Percentiles rank a stretch among this genome's conserved stretches.
Evolutionary conservation across 306 rosid species (phyloP).

Genomic region (Adenanthera pavonina): DNA sequence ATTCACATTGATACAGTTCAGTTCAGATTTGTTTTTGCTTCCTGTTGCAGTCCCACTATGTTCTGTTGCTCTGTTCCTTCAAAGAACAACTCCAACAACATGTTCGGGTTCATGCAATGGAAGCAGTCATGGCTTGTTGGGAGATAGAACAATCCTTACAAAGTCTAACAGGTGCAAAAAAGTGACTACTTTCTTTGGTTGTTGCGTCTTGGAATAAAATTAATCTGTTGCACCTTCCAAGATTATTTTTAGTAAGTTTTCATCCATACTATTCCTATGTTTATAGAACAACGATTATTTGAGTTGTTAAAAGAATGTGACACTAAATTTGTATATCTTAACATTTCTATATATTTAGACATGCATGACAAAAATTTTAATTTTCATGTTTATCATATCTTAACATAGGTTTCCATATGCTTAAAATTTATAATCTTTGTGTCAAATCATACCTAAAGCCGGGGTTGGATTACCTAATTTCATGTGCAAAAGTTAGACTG

Average conservation of each 20-base stretch:
- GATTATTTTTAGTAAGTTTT: not conserved
- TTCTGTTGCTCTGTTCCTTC: slow-evolving; percentile 88
- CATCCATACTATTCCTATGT: not conserved
- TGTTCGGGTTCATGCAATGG: slow-evolving; percentile 95
- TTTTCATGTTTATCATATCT: not conserved
- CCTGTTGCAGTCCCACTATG: slow-evolving; percentile 77
- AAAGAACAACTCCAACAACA: slow-evolving; percentile 96
- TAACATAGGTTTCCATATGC: not conserved
- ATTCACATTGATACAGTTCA: not conserved
- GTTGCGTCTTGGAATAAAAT: slow-evolving; percentile 29
- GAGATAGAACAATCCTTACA: slow-evolving; percentile 93
- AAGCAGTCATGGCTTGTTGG: slow-evolving; percentile 99
- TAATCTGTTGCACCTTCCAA: not conserved
- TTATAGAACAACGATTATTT: not conserved
- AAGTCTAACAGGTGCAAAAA: slow-evolving; percentile 78
- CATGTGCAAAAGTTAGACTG: not conserved
- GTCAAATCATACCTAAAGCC: not conserved
- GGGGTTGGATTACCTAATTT: not conserved
- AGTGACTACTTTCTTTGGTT: slow-evolving; percentile 14
- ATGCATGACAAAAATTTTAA: not conserved
- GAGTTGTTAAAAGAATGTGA: not conserved
- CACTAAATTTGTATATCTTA: not conserved
- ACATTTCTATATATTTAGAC: not conserved
- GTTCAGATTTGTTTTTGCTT: slow-evolving; percentile 36
- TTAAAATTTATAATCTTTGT: not conserved